Conservation (phyloP, 345 rosid genomes). For the Sisymbrium irio region DNA sequence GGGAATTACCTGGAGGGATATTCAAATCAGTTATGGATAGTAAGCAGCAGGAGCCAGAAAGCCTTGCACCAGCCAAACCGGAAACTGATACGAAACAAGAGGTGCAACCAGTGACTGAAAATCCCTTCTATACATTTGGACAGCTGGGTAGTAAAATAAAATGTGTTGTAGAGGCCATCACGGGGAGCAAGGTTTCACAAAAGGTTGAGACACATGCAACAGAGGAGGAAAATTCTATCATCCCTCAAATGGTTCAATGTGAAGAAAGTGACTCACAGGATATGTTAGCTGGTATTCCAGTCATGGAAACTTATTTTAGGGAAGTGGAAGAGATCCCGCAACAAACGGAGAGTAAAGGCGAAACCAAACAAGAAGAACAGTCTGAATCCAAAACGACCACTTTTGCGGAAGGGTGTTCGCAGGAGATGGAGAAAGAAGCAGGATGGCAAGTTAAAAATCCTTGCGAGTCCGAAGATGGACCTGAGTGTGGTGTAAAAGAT, state of each 20-base stretch:
- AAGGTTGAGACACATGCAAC: slow-evolving; percentile 34
- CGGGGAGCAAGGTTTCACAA: slow-evolving; percentile 37
- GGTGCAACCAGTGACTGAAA: slow-evolving; percentile 30
- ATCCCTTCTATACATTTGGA: slow-evolving; percentile 35
- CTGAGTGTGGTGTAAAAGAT: slow-evolving; percentile 14
- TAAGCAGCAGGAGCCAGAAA: slow-evolving; percentile 35
- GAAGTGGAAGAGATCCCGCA: slow-evolving; percentile 37
- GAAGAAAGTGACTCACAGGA: slow-evolving; percentile 40
- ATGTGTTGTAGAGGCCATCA: slow-evolving; percentile 38
- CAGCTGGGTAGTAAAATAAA: slow-evolving; percentile 34
- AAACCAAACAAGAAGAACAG: slow-evolving; percentile 19
- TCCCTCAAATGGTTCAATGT: slow-evolving; percentile 30
- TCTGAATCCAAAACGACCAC: slow-evolving; percentile 20
- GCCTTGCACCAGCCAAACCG: slow-evolving; percentile 36
- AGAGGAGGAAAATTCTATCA: slow-evolving; percentile 28
- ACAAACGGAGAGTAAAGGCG: slow-evolving; percentile 31
- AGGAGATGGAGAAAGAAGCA: slow-evolving; percentile 15
- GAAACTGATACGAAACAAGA: slow-evolving; percentile 34
- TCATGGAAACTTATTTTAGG: slow-evolving; percentile 29
- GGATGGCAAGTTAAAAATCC: slow-evolving; percentile 17
- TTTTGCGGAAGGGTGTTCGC: slow-evolving; percentile 15
- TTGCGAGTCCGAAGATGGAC: slow-evolving; percentile 20
- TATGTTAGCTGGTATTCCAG: slow-evolving; percentile 27
- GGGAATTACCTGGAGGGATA: slow-evolving; percentile 35
- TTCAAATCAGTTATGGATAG: slow-evolving; percentile 27